Evolutionary conservation across 2,329 filamentous ascomycete species (phyloP).

Genomic region (Alternaria postmessia): DNA sequence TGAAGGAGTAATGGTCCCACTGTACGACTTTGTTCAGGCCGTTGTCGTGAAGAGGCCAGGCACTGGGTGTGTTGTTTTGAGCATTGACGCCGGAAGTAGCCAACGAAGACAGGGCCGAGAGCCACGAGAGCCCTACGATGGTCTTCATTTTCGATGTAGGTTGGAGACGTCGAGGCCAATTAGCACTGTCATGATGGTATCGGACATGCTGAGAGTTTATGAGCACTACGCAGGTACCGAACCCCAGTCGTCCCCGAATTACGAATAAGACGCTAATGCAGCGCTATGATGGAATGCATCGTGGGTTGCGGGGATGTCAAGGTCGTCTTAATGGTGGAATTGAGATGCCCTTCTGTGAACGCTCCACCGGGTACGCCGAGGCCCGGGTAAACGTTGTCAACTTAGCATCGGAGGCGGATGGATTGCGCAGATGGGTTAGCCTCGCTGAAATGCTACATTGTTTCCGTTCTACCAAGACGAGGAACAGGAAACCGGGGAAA

Average conservation of each 20-base stretch:
- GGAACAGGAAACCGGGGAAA: constrained; percentile 8
- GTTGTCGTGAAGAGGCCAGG: constrained; percentile 61
- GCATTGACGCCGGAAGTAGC: constrained; percentile 28
- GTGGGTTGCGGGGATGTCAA: constrained; percentile 15
- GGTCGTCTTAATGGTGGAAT: constrained; percentile 21
- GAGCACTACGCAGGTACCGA: constrained; percentile 14
- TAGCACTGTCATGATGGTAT: constrained; percentile 18
- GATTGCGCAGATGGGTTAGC: constrained; percentile 16
- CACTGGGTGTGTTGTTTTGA: constrained; percentile 33
- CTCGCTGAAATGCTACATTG: not conserved
- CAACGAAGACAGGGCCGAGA: constrained; percentile 33
- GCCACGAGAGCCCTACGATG: constrained; percentile 30
- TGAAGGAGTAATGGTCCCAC: constrained; percentile 64
- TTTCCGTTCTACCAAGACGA: constrained; percentile 1
- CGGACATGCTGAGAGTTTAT: constrained; percentile 24
- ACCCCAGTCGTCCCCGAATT: constrained; percentile 18
- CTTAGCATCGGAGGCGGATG: constrained; percentile 13
- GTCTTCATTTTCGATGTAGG: constrained; percentile 30
- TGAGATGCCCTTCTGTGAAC: constrained; percentile 11
- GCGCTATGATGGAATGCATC: constrained; percentile 11
- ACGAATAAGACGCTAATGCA: constrained; percentile 23
- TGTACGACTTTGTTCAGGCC: constrained; percentile 58
- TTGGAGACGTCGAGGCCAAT: constrained; percentile 27
- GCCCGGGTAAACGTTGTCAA: constrained; percentile 16
- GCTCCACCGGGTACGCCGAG: constrained; percentile 16